These are phyloP conservation scores for Ophiostoma australiae DNA, from an alignment of 2,329 filamentous ascomycete genomes.

Conservation along the genomic window DNA sequence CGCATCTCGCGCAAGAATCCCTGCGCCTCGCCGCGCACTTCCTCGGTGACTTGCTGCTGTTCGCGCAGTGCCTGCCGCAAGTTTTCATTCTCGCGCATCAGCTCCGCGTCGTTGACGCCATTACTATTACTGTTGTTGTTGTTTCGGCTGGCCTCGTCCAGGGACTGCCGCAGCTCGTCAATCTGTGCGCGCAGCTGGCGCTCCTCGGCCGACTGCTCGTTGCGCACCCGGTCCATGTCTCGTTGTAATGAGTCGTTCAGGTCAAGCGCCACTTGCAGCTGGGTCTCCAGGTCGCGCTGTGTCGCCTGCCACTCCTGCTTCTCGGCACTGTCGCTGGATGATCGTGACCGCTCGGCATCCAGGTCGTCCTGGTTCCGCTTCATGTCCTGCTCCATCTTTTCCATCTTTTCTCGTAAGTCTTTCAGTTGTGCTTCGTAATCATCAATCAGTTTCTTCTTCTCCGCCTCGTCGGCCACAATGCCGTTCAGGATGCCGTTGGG, in stretches of 20 bases:
- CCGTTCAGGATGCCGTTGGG: slow-evolving; percentile 14
- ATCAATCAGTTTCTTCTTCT: slow-evolving; percentile 51
- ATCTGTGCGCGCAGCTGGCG: slow-evolving; percentile 60
- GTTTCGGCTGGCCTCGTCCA: slow-evolving; percentile 26
- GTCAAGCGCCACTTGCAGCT: slow-evolving; percentile 66
- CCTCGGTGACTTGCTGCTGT: slow-evolving; percentile 78
- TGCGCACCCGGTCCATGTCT: slow-evolving; percentile 69
- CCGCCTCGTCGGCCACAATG: slow-evolving; percentile 28
- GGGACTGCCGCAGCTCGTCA: slow-evolving; percentile 45
- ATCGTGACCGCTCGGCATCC: slow-evolving; percentile 51
- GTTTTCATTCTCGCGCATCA: slow-evolving; percentile 64
- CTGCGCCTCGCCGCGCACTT: slow-evolving; percentile 78
- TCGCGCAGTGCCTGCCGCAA: slow-evolving; percentile 61
- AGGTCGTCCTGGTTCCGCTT: slow-evolving; percentile 70
- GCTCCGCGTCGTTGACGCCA: slow-evolving; percentile 46
- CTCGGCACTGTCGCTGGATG: slow-evolving; percentile 52
- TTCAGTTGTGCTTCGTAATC: slow-evolving; percentile 77
- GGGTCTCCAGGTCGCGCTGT: slow-evolving; percentile 63
- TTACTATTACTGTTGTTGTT: slow-evolving; percentile 19
- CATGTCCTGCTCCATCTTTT: slow-evolving; percentile 63
- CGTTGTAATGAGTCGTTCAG: slow-evolving; percentile 75
- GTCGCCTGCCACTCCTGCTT: slow-evolving; percentile 67
- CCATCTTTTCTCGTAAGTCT: slow-evolving; percentile 68
- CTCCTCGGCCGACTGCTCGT: slow-evolving; percentile 61
- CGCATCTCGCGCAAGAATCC: slow-evolving; percentile 87